Evolutionary conservation across 192 early-diverging fungal genomes (phyloP).

Genomic region (Chytriomyces sp.): DNA sequence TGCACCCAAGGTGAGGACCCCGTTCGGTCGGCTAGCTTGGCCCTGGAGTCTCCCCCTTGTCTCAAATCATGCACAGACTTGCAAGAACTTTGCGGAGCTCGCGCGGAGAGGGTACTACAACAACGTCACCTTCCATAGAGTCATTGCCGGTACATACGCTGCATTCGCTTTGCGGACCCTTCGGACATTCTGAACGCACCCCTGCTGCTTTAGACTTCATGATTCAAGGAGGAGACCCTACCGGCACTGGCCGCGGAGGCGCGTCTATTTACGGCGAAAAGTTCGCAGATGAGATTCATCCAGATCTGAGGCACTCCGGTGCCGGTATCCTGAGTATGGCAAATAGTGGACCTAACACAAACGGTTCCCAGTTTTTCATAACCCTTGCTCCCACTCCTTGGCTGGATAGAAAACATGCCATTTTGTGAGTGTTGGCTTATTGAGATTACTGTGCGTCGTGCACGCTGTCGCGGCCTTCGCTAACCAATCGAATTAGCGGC

Average conservation of each 20-base stretch:
- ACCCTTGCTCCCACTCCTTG: constrained; percentile 88
- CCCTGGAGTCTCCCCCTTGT: background rate
- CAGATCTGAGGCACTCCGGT: constrained; percentile 76
- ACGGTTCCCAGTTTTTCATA: constrained; percentile 80
- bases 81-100: constrained; percentile 75
- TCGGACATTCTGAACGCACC: too few species aligned
- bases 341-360: constrained; percentile 64
- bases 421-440: too few species aligned
- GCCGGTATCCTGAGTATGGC: constrained; percentile 92
- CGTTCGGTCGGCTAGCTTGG: background rate
- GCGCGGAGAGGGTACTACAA: constrained; percentile 85
- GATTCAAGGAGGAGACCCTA: constrained; percentile 91
- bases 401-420: constrained; percentile 89
- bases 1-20: constrained; percentile 56
- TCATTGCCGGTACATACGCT: too few species aligned
- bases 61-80: constrained; percentile 40
- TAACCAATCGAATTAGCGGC: too few species aligned
- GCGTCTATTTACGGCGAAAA: constrained; percentile 81
- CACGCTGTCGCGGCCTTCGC: too few species aligned
- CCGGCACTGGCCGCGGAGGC: constrained; percentile 68
- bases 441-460: too few species aligned
- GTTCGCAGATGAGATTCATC: constrained; percentile 83
- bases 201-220: too few species aligned
- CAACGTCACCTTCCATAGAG: constrained; percentile 74
- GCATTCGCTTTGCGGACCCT: too few species aligned